Evolutionary conservation across 768 basidiomycete species (phyloP).

Genomic region (Clitopilus passeckerianus): DNA sequence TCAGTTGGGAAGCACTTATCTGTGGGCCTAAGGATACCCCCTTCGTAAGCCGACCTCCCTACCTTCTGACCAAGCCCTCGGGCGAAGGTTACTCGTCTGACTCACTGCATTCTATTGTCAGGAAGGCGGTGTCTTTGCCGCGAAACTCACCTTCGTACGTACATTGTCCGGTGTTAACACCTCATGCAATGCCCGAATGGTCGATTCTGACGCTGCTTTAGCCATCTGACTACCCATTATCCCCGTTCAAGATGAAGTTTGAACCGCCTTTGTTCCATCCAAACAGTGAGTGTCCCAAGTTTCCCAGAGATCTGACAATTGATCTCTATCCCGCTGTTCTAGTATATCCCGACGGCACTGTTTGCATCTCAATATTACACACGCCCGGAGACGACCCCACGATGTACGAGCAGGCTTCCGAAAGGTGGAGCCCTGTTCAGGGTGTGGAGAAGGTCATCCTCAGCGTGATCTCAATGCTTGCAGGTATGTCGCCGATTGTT

Average conservation of each 20-base stretch:
- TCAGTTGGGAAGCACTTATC: constrained; percentile 94
- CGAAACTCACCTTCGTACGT: constrained; percentile 88
- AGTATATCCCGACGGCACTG: constrained; percentile 96
- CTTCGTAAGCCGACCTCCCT: constrained; percentile 52
- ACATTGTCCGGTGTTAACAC: background rate
- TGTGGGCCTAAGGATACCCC: constrained; percentile 93
- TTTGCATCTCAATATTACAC: constrained; percentile 98
- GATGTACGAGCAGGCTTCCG: constrained; percentile 92
- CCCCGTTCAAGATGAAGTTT: constrained; percentile 99
- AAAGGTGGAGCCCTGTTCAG: constrained; percentile 99
- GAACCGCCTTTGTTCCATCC: constrained; percentile 97
- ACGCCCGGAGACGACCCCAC: constrained; percentile 89
- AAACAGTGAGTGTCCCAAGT: constrained; percentile 62
- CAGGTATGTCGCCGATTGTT: constrained; percentile 43
- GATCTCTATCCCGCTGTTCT: constrained; percentile 8
- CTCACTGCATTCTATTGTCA: constrained; percentile 20
- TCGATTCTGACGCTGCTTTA: constrained; percentile 18
- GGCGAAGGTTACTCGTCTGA: background rate
- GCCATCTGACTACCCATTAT: constrained; percentile 94
- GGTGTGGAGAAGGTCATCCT: constrained; percentile 96
- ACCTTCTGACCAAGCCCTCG: background rate
- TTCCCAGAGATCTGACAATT: constrained; percentile 1
- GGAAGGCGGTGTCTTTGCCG: constrained; percentile 95
- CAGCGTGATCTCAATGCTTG: constrained; percentile 96
- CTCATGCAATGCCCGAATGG: background rate